phyloP scores from a whole-genome alignment of 1,284 basidiomycete genomes.

The Naganishia sp. region DNA sequence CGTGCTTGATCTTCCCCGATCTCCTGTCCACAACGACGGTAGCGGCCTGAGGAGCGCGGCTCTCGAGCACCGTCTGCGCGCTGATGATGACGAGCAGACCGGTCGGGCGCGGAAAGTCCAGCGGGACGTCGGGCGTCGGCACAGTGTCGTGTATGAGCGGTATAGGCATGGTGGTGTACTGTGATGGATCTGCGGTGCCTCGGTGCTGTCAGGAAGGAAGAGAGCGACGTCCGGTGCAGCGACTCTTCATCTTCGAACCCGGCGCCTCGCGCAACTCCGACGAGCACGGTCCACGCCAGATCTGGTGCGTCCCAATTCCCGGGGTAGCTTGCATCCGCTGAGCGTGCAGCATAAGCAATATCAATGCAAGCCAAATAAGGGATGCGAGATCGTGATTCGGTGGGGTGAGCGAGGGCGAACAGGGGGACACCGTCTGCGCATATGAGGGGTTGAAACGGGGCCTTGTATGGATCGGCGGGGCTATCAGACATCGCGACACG shows the following conservation, averaged over 20 bases:
- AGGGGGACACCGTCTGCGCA: too few species aligned
- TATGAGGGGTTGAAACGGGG: too few species aligned
- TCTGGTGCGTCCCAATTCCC: neutral
- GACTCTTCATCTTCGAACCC: neutral
- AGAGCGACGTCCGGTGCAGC: neutral
- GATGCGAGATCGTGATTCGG: too few species aligned
- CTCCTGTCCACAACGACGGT: conserved; percentile 66
- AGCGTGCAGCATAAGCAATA: too few species aligned
- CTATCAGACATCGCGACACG: too few species aligned
- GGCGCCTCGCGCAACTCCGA: neutral
- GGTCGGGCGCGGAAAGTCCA: conserved; percentile 18
- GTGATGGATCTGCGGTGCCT: neutral
- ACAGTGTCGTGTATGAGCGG: neutral
- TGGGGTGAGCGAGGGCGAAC: too few species aligned
- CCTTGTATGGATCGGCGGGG: too few species aligned
- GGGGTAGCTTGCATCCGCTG: too few species aligned
- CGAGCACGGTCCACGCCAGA: neutral
- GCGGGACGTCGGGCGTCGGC: neutral
- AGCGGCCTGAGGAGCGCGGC: conserved; percentile 62
- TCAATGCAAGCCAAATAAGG: too few species aligned
- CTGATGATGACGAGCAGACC: conserved; percentile 56
- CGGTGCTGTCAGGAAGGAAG: too few species aligned
- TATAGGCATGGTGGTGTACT: neutral
- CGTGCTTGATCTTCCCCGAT: conserved; percentile 68
- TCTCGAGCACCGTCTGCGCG: conserved; percentile 61